Conservation (phyloP, 495 filamentous ascomycete genomes). For the Cercophora newfieldiana region DNA sequence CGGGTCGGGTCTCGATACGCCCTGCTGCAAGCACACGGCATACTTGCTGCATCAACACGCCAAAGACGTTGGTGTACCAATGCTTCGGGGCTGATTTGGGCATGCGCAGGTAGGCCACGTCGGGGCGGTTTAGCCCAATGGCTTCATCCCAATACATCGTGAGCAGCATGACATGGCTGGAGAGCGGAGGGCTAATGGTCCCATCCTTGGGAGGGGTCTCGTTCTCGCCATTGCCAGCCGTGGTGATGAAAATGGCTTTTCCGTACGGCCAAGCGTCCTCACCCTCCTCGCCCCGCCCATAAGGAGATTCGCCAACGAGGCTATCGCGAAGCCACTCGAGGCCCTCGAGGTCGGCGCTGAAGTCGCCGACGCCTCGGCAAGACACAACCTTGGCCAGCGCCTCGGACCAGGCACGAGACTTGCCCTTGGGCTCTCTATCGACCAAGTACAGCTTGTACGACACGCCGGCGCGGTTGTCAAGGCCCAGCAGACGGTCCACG, state of each 20-base stretch:
- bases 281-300: neutral
- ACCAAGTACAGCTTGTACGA: slow-evolving; percentile 25
- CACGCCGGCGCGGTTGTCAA: slow-evolving; percentile 27
- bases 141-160: slow-evolving; percentile 22
- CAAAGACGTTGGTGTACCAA: slow-evolving; percentile 23
- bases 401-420: neutral
- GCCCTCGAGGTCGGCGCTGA: slow-evolving; percentile 14
- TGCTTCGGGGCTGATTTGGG: slow-evolving; percentile 7
- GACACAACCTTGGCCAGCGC: neutral
- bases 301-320: neutral
- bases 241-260: slow-evolving; percentile 23
- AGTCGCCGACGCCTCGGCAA: slow-evolving; percentile 23
- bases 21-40: slow-evolving; percentile 28
- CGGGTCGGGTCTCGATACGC: slow-evolving; percentile 24
- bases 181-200: neutral
- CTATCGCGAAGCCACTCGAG: neutral
- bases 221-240: neutral
- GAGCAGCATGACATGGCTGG: slow-evolving; percentile 19
- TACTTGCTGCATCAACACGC: slow-evolving; percentile 18
- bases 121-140: slow-evolving; percentile 20
- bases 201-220: neutral
- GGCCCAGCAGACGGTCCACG: slow-evolving; percentile 30
- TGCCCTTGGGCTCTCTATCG: slow-evolving; percentile 15
- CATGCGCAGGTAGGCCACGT: slow-evolving; percentile 35
- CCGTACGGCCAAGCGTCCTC: too few relatives aligned